Evolutionary conservation across 345 rosid species (phyloP).

Genomic region (Euphorbia pulcherrima): DNA sequence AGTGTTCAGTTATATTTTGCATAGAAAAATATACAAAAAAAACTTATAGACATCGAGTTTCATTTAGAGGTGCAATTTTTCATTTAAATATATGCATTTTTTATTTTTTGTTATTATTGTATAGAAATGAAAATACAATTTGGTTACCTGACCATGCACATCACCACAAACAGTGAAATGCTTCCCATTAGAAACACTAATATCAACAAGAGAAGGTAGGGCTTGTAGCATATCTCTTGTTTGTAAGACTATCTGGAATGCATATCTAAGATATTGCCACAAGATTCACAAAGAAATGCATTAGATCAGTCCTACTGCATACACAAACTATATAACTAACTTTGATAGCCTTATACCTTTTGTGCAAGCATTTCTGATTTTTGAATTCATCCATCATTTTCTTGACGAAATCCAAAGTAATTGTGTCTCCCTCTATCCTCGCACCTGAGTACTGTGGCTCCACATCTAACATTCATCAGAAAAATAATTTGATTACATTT

Average conservation of each 20-base stretch:
- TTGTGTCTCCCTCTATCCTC: slow-evolving; percentile 78
- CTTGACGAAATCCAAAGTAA: slow-evolving; percentile 85
- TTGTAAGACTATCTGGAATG: slow-evolving; percentile 85
- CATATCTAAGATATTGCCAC: slow-evolving; percentile 56
- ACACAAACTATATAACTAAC: slow-evolving; percentile 18
- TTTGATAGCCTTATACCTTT: slow-evolving; percentile 42
- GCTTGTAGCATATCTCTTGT: slow-evolving; percentile 66
- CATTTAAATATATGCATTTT: not conserved
- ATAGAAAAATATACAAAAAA: not conserved
- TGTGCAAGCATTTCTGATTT: slow-evolving; percentile 82
- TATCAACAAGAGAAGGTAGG: slow-evolving; percentile 82
- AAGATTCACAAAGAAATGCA: slow-evolving; percentile 14
- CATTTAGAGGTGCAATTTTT: not conserved
- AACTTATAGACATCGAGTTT: not conserved
- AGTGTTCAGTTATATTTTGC: no score
- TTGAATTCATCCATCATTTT: slow-evolving; percentile 93
- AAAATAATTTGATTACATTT: slow-evolving; percentile 19
- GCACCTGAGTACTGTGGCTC: slow-evolving; percentile 97
- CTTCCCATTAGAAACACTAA: slow-evolving; percentile 60
- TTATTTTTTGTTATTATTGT: not conserved
- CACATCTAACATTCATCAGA: slow-evolving; percentile 59
- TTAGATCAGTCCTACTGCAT: slow-evolving; percentile 5
- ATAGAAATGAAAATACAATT: slow-evolving; percentile 1
- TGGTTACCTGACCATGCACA: slow-evolving; percentile 95
- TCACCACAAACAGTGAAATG: slow-evolving; percentile 96